Conservation (phyloP, 169 alveolate species). For the Eimeria praecox region DNA sequence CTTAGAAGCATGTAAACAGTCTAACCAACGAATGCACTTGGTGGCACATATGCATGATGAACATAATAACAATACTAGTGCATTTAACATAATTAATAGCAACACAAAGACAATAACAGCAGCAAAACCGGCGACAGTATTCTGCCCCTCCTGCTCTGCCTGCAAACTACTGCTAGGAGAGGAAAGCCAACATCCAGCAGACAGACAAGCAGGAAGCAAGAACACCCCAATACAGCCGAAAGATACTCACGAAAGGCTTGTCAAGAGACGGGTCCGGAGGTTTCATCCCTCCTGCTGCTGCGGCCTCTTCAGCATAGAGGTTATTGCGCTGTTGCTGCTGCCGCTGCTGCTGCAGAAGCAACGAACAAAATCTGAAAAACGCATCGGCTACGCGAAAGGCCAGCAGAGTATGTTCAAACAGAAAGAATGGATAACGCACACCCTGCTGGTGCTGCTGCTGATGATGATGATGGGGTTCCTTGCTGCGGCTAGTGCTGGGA, state of each 20-base stretch:
- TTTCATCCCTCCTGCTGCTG: neutral
- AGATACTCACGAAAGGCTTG: slow-evolving; percentile 36
- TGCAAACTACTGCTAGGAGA: neutral
- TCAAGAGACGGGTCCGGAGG: slow-evolving; percentile 24
- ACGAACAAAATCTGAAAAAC: slow-evolving; percentile 52
- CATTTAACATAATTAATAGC: neutral
- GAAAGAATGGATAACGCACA: slow-evolving; percentile 13
- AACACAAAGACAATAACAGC: neutral
- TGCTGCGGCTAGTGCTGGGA: slow-evolving; percentile 23
- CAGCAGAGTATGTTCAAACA: slow-evolving; percentile 14
- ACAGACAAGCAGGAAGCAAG: neutral
- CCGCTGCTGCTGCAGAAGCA: slow-evolving; percentile 75
- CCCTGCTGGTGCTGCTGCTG: slow-evolving; percentile 35
- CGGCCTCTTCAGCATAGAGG: slow-evolving; percentile 25
- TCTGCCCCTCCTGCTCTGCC: neutral
- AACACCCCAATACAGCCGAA: neutral
- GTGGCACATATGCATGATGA: neutral
- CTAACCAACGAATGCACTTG: neutral
- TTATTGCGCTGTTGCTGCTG: slow-evolving; percentile 33
- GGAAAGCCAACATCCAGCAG: neutral
- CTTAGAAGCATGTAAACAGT: neutral
- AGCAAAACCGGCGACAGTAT: neutral
- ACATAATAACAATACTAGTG: neutral
- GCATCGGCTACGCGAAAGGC: slow-evolving; percentile 66
- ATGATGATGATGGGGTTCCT: neutral